phyloP scores from a whole-genome alignment of 129 eudicot genomes.

The Lactuca sativa region DNA sequence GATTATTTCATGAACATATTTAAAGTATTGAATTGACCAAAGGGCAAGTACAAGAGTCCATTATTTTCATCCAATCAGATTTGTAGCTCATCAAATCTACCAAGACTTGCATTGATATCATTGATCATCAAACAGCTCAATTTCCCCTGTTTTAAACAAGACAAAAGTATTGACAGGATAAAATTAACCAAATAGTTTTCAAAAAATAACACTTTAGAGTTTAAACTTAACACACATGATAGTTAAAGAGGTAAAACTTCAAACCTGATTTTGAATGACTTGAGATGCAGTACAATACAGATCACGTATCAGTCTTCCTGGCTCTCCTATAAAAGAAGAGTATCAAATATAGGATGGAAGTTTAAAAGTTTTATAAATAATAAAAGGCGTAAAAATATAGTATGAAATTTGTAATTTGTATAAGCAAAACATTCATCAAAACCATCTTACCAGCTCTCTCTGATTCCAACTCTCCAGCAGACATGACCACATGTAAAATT shows the following conservation, averaged over 20 bases:
- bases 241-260: conserved; percentile 43
- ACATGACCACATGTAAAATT: conserved; percentile 88
- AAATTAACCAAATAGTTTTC: neutral
- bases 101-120: conserved; percentile 97
- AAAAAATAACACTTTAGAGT: conserved; percentile 15
- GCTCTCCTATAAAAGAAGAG: conserved; percentile 71
- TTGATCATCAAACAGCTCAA: conserved; percentile 96
- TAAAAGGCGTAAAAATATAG: neutral
- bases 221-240: conserved; percentile 12
- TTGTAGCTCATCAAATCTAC: conserved; percentile 91
- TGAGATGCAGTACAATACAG: conserved; percentile 97
- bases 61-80: conserved; percentile 38
- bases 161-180: conserved; percentile 6
- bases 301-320: conserved; percentile 93
- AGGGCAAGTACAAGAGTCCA: conserved; percentile 27
- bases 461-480: conserved; percentile 97
- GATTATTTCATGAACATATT: neutral
- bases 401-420: neutral
- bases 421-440: neutral
- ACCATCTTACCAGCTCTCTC: conserved; percentile 84
- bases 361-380: conserved; percentile 14
- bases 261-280: conserved; percentile 92
- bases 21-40: conserved; percentile 17
- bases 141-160: conserved; percentile 83
- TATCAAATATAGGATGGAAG: conserved; percentile 16